Evolutionary conservation across 2,329 filamentous ascomycete species (phyloP).

Genomic region (Epichloe coenophiala): DNA sequence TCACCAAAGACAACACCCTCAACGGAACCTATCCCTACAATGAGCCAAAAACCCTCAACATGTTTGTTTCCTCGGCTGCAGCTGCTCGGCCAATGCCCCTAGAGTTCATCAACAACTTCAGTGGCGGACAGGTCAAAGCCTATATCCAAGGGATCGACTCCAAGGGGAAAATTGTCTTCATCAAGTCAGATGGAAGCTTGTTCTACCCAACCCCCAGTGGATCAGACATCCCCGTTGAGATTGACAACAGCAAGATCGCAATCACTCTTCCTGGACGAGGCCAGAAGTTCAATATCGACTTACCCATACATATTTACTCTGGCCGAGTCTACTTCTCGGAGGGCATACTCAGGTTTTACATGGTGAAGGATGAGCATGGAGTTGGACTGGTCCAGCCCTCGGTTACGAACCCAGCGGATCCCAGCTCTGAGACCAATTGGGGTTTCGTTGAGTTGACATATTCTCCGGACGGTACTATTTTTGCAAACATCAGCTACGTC

Average conservation of each 20-base stretch:
- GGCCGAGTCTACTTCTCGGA: constrained; percentile 33
- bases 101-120: constrained; percentile 30
- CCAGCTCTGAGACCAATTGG: constrained; percentile 31
- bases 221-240: constrained; percentile 20
- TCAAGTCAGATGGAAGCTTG: constrained; percentile 25
- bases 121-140: constrained; percentile 23
- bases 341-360: constrained; percentile 28
- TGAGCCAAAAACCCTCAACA: constrained; percentile 2
- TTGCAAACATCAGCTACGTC: constrained; percentile 36
- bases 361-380: constrained; percentile 17
- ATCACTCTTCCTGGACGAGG: constrained; percentile 28
- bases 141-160: constrained; percentile 33
- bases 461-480: constrained; percentile 25
- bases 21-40: constrained; percentile 21
- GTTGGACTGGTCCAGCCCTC: constrained; percentile 35
- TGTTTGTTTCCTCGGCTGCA: neutral
- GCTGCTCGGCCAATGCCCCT: constrained; percentile 13
- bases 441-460: constrained; percentile 37
- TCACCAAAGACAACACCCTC: constrained; percentile 25
- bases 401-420: constrained; percentile 27
- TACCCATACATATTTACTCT: constrained; percentile 27
- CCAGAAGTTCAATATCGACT: constrained; percentile 21
- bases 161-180: constrained; percentile 26
- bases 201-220: constrained; percentile 28
- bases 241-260: constrained; percentile 24